Conservation (phyloP, 805 yeast genomes). For the Kregervanrija fluxuum region DNA sequence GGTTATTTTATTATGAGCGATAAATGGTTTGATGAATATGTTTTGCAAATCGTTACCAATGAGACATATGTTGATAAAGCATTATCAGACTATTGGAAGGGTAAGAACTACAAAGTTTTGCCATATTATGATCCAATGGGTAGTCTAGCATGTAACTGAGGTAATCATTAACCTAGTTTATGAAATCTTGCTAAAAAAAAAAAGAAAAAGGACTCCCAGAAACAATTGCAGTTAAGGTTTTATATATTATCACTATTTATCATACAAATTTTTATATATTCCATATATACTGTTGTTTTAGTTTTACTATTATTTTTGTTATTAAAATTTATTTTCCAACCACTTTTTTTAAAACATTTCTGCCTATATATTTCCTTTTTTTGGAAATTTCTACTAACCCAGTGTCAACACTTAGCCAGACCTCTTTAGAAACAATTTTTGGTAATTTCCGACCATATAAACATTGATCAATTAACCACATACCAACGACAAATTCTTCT, state of each 20-base stretch:
- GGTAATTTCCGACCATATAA: constrained; percentile 91
- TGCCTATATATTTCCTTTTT: constrained; percentile 1
- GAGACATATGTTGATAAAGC: constrained; percentile 29
- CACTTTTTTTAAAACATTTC: constrained; percentile 9
- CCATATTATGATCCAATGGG: constrained; percentile 83
- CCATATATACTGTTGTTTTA: neutral
- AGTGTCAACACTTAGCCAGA: constrained; percentile 74
- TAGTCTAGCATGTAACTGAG: constrained; percentile 43
- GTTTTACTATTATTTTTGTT: neutral
- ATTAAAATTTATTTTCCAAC: constrained; percentile 1
- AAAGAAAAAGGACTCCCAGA: too few relatives aligned
- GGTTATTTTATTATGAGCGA: constrained; percentile 71
- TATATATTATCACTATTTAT: too few relatives aligned
- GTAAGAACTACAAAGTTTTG: constrained; percentile 39
- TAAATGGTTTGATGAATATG: constrained; percentile 68
- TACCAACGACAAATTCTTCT: constrained; percentile 87
- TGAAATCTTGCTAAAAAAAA: too few relatives aligned
- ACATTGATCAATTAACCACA: constrained; percentile 97
- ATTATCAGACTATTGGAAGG: constrained; percentile 38
- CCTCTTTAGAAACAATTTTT: constrained; percentile 48
- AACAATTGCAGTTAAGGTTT: too few relatives aligned
- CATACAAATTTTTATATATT: neutral
- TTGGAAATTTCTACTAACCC: constrained; percentile 1
- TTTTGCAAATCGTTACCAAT: constrained; percentile 54
- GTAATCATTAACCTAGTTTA: neutral